phyloP scores from a whole-genome alignment of 306 rosid genomes.

The Gastrolobium villosum region DNA sequence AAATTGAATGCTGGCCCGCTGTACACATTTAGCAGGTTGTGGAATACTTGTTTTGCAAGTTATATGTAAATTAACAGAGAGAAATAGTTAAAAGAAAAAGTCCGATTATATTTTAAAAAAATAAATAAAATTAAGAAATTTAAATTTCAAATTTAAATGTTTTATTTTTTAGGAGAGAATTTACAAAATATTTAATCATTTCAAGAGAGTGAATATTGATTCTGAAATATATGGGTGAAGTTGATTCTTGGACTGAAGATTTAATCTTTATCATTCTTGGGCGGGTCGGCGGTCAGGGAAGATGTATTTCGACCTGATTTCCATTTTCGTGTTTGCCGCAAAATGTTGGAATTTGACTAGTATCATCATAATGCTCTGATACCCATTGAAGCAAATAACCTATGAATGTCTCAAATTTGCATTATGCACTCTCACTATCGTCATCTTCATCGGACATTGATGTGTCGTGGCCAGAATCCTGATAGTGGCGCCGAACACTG shows the following conservation, averaged over 20 bases:
- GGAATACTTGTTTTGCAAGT: constrained; percentile 33
- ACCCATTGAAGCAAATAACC: constrained; percentile 40
- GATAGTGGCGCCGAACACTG: constrained; percentile 48
- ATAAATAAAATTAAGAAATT: no score
- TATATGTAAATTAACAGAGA: neutral
- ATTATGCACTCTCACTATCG: constrained; percentile 50
- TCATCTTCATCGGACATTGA: constrained; percentile 53
- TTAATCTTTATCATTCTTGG: neutral
- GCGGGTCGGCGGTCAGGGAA: constrained; percentile 19
- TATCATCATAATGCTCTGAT: constrained; percentile 54
- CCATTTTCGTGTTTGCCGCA: constrained; percentile 32
- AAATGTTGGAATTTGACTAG: constrained; percentile 46
- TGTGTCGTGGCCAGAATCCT: constrained; percentile 56
- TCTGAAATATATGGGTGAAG: no score
- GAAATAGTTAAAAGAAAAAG: no score
- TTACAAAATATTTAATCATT: no score
- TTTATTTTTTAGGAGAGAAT: no score
- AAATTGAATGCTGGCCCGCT: constrained; percentile 10
- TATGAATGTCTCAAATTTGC: constrained; percentile 46
- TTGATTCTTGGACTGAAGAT: no score
- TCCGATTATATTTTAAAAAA: no score
- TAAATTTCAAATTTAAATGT: no score
- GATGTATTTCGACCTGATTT: constrained; percentile 31
- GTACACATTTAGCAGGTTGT: constrained; percentile 17
- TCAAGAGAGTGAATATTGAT: no score